phyloP scores from a whole-genome alignment of 345 rosid genomes.

The Eucalyptus polybractea region DNA sequence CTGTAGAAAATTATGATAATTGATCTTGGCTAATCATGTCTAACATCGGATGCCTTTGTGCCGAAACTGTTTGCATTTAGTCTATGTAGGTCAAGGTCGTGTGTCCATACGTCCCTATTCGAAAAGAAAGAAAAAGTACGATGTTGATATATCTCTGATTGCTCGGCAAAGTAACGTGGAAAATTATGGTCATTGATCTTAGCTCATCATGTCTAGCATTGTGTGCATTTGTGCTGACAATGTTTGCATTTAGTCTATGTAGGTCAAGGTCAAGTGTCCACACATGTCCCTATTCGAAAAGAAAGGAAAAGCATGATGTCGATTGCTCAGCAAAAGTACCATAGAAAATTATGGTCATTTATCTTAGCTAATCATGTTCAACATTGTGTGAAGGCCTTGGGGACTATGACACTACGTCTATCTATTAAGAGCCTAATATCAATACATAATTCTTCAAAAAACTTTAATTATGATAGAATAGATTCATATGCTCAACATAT shows the following conservation, averaged over 20 bases:
- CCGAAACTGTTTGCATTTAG: too few species aligned
- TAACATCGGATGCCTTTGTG: rapidly evolving
- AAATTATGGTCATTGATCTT: too few species aligned
- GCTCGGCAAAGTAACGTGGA: too few species aligned
- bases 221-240: too few species aligned
- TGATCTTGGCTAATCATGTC: too few species aligned
- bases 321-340: not conserved
- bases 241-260: not conserved
- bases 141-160: too few species aligned
- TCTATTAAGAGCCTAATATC: not conserved
- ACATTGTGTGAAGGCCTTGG: not conserved
- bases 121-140: too few species aligned
- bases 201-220: too few species aligned
- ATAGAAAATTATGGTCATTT: not conserved
- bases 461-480: not conserved
- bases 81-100: too few species aligned
- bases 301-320: not conserved
- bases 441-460: not conserved
- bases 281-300: not conserved
- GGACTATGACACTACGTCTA: not conserved
- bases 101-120: too few species aligned
- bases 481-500: not conserved
- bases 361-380: not conserved
- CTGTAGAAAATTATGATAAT: too few species aligned
- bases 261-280: rapidly evolving